Conservation (phyloP, 1,284 basidiomycete genomes). For the Phylloporus sp. region DNA sequence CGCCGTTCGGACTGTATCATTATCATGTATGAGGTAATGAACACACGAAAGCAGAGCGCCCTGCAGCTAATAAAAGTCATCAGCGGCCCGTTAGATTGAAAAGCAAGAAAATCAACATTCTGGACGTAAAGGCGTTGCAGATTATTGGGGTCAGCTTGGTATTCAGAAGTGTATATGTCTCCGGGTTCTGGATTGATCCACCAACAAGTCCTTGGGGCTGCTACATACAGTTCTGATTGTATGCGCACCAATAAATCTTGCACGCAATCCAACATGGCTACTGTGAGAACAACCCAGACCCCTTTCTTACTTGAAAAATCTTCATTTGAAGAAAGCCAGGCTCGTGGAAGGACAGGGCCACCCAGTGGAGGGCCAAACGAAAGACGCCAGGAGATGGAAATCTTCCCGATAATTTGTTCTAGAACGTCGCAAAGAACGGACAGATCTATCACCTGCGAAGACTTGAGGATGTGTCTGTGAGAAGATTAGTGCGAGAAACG, state of each 20-base stretch:
- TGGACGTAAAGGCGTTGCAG: no score
- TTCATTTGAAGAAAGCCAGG: conserved; percentile 50
- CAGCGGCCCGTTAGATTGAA: neutral
- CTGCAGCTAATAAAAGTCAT: conserved; percentile 16
- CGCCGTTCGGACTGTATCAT: neutral
- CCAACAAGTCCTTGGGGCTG: no score
- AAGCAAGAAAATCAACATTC: conserved; percentile 24
- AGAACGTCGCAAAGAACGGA: no score
- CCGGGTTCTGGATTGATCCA: neutral
- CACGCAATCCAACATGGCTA: conserved; percentile 21
- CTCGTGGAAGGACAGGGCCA: conserved; percentile 54
- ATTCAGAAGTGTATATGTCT: conserved; percentile 20
- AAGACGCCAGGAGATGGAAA: no score
- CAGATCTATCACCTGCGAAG: no score
- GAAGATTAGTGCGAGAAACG: no score
- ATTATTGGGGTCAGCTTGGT: conserved; percentile 33
- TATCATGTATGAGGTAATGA: neutral
- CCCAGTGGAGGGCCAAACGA: conserved; percentile 46
- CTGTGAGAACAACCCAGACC: conserved; percentile 16
- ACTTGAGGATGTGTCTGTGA: no score
- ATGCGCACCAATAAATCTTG: conserved; percentile 23
- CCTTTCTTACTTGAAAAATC: conserved; percentile 34
- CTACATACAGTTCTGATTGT: no score
- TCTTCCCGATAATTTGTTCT: no score
- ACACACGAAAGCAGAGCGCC: no score